Conservation (phyloP, 768 basidiomycete genomes). For the Auricularia heimuer region DNA sequence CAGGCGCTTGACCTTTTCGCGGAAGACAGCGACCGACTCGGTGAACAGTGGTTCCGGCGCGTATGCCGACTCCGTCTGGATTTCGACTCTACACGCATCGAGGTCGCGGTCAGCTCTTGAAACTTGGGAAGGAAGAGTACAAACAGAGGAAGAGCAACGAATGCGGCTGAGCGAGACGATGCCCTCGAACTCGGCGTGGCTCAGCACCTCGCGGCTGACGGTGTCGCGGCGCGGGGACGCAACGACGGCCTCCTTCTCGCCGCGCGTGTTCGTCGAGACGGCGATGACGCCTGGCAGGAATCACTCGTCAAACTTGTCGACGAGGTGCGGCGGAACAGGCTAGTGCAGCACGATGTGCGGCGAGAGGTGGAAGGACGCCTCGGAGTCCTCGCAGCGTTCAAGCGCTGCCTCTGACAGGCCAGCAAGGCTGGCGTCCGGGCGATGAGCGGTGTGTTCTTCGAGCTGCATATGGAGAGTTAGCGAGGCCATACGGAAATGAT, state of each 20-base stretch:
- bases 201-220: conserved; percentile 83
- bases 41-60: conserved; percentile 71
- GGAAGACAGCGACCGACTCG: conserved; percentile 73
- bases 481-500: too few relatives aligned
- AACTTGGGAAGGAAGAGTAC: conserved; percentile 19
- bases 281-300: conserved; percentile 79
- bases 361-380: conserved; percentile 83
- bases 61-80: conserved; percentile 89
- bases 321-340: conserved; percentile 67
- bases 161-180: conserved; percentile 77
- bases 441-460: too few relatives aligned
- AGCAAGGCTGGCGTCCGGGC: too few relatives aligned
- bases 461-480: too few relatives aligned
- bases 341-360: conserved; percentile 69
- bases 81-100: conserved; percentile 44
- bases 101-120: too few relatives aligned
- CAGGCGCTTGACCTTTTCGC: conserved; percentile 23
- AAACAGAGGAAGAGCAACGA: conserved; percentile 85
- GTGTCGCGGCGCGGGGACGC: conserved; percentile 60
- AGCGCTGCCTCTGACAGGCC: too few relatives aligned
- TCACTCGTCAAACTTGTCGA: conserved; percentile 75
- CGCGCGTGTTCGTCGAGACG: conserved; percentile 48
- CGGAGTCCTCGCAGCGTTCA: too few relatives aligned
- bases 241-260: conserved; percentile 53
- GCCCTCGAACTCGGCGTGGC: conserved; percentile 83